phyloP scores from a whole-genome alignment of 305 asterid genomes.

The Fraxinus latifolia region DNA sequence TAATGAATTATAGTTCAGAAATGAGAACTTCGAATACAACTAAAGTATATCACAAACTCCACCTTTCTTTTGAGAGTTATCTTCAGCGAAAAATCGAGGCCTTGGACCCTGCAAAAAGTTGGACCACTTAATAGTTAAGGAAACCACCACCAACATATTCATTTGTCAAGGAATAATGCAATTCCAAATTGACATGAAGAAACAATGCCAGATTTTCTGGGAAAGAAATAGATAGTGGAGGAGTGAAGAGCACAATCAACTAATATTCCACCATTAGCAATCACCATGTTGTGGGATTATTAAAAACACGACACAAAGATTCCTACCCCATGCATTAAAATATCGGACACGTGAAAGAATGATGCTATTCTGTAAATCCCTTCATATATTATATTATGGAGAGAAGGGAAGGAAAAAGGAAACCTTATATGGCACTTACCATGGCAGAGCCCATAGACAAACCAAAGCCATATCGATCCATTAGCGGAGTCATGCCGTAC shows the following conservation, averaged over 20 bases:
- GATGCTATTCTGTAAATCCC: not conserved
- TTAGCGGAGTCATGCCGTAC: constrained; percentile 70
- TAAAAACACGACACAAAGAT: not conserved
- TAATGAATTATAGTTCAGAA: constrained; percentile 10
- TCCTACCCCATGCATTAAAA: not conserved
- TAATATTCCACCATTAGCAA: not conserved
- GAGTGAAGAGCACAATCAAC: not conserved
- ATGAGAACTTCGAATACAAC: constrained; percentile 9
- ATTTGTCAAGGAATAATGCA: not conserved
- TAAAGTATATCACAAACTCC: constrained; percentile 28
- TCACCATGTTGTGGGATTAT: not conserved
- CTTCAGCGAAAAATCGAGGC: constrained; percentile 66
- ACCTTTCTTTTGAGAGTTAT: constrained; percentile 58
- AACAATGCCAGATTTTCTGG: not conserved
- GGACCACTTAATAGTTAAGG: not conserved
- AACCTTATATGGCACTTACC: constrained; percentile 38
- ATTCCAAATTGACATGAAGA: not conserved
- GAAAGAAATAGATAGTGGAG: not conserved
- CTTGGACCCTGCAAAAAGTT: constrained; percentile 58
- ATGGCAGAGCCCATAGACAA: constrained; percentile 69
- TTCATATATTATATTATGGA: not conserved
- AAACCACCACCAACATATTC: not conserved
- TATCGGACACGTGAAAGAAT: not conserved
- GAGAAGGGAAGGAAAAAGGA: not conserved
- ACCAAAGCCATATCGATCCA: constrained; percentile 68